A percentile compares a stretch with the other conserved stretches of the same genome.
phyloP scores from a whole-genome alignment of 148 eudicot species.

The Chenopodium suecicum region DNA sequence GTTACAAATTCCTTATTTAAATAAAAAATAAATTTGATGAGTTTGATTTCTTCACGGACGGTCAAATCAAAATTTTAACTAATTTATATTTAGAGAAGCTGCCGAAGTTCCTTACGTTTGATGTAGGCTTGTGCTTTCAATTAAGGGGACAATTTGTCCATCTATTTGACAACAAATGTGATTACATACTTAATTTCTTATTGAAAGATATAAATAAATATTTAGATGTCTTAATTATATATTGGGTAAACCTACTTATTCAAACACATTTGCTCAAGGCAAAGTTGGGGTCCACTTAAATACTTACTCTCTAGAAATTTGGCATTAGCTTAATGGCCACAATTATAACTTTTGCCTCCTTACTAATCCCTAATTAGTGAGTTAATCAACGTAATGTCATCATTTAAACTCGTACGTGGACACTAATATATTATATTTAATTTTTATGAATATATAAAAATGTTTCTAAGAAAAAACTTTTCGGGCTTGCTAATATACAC shows the following conservation, averaged over 20 bases:
- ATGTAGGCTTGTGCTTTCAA: slow-evolving; percentile 48
- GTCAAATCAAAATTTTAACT: background rate
- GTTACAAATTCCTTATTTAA: no score
- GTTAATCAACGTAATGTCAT: slow-evolving; percentile 9
- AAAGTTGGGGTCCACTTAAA: slow-evolving; percentile 17
- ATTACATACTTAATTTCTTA: background rate
- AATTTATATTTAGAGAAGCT: slow-evolving; percentile 1
- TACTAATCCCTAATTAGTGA: background rate
- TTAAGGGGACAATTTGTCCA: slow-evolving; percentile 62
- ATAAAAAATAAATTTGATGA: background rate
- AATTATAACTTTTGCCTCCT: slow-evolving; percentile 4
- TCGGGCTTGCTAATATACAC: background rate
- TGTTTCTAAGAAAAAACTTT: background rate
- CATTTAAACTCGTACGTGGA: slow-evolving; percentile 6
- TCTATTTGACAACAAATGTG: slow-evolving; percentile 1
- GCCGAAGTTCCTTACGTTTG: slow-evolving; percentile 35
- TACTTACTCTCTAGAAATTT: slow-evolving; percentile 26
- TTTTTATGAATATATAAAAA: no score
- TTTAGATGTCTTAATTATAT: background rate
- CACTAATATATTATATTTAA: no score
- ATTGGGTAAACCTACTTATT: slow-evolving; percentile 45
- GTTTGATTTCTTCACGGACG: slow-evolving; percentile 2
- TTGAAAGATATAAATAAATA: background rate
- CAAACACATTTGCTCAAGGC: slow-evolving; percentile 29
- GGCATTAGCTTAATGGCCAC: slow-evolving; percentile 1